A percentile compares a stretch with the other conserved stretches of the same genome.
Evolutionary conservation across 805 yeast species (phyloP).

Genomic region (Starmerella gropengiesseri): DNA sequence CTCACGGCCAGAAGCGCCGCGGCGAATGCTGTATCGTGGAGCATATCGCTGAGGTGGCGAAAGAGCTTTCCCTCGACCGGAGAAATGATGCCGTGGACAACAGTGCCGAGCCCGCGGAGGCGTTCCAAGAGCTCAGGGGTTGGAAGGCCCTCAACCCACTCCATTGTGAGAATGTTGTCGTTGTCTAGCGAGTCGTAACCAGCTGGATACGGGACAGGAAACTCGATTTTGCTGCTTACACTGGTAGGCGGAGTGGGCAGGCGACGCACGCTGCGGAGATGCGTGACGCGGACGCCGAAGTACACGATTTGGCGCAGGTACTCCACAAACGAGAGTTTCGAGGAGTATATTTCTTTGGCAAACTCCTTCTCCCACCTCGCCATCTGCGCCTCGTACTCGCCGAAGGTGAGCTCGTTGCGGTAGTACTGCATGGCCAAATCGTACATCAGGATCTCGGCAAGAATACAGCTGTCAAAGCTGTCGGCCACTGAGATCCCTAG

Average conservation of each 20-base stretch:
- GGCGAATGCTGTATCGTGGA: slow-evolving; percentile 37
- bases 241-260: neutral
- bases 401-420: slow-evolving; percentile 33
- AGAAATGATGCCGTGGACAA: slow-evolving; percentile 35
- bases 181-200: neutral
- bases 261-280: slow-evolving; percentile 1
- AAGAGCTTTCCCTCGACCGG: slow-evolving; percentile 46
- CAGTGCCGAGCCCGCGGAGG: slow-evolving; percentile 35
- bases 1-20: slow-evolving; percentile 12
- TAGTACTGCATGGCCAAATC: slow-evolving; percentile 48
- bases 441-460: slow-evolving; percentile 59
- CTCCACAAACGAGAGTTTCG: slow-evolving; percentile 63
- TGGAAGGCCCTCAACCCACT: slow-evolving; percentile 4
- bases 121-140: slow-evolving; percentile 29
- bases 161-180: neutral
- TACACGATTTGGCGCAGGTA: slow-evolving; percentile 55
- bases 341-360: slow-evolving; percentile 58
- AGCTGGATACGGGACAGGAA: neutral
- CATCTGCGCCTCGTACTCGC: slow-evolving; percentile 39
- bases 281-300: slow-evolving; percentile 9
- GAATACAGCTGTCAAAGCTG: slow-evolving; percentile 74
- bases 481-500: slow-evolving; percentile 51
- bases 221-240: neutral
- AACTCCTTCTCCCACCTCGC: slow-evolving; percentile 55
- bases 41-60: slow-evolving; percentile 60